Percentiles rank a stretch among this genome's conserved stretches.
Evolutionary conservation across 1,284 basidiomycete species (phyloP).

Genomic region (Pholiota adiposa): DNA sequence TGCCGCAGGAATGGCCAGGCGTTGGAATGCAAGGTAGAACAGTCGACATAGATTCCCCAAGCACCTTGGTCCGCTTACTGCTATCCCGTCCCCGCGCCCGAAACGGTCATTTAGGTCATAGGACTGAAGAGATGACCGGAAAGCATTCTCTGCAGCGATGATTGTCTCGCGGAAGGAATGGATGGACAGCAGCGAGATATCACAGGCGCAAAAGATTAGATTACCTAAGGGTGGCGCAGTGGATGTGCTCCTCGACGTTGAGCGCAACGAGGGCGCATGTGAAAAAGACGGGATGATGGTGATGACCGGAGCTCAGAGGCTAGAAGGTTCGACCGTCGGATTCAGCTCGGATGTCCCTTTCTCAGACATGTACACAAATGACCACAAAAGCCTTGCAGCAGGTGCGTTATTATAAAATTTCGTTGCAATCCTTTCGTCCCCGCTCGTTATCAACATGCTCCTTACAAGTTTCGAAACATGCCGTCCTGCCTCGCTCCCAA

Average conservation of each 20-base stretch:
- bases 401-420: background rate
- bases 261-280: background rate
- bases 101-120: background rate
- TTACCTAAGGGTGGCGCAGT: background rate
- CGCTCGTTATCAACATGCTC: background rate
- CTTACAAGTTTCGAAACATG: background rate
- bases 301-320: background rate
- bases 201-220: background rate
- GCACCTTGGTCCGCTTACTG: background rate
- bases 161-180: background rate
- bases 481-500: slow-evolving; percentile 5
- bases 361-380: slow-evolving; percentile 3
- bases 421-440: background rate
- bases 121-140: background rate
- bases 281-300: background rate
- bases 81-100: background rate
- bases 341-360: background rate
- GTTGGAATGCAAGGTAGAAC: background rate
- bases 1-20: too few species aligned
- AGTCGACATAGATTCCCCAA: background rate
- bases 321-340: background rate
- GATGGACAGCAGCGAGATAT: background rate
- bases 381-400: slow-evolving; percentile 5
- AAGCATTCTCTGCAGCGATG: background rate
- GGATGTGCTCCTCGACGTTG: background rate